A percentile compares a stretch with the other conserved stretches of the same genome.
phyloP scores from a whole-genome alignment of 176 grass and related monocot genomes.

The Musa beccarii region DNA sequence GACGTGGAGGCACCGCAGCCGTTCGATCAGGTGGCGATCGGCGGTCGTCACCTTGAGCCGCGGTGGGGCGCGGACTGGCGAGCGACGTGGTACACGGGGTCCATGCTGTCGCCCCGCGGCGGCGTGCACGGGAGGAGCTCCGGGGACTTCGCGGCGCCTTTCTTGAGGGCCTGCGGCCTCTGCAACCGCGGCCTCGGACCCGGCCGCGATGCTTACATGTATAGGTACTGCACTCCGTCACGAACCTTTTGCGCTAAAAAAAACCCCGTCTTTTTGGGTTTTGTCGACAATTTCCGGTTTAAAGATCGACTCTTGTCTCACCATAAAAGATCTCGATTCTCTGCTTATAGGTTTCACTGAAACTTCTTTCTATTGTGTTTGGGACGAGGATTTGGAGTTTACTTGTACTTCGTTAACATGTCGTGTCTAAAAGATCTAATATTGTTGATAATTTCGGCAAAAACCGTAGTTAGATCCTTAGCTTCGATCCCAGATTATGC shows the following conservation, averaged over 20 bases:
- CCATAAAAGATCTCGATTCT: too few relatives aligned
- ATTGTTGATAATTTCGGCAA: too few relatives aligned
- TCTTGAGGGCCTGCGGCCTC: conserved; percentile 73
- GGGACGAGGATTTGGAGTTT: too few relatives aligned
- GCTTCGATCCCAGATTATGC: too few relatives aligned
- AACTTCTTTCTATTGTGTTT: too few relatives aligned
- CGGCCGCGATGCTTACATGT: conserved; percentile 84
- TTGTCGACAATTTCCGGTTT: neutral
- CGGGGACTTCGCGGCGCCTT: conserved; percentile 36
- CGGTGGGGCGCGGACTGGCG: conserved; percentile 47
- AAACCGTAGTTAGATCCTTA: too few relatives aligned
- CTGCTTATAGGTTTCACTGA: too few relatives aligned
- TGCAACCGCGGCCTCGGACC: conserved; percentile 76
- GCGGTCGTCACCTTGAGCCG: neutral
- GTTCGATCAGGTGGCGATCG: conserved; percentile 4
- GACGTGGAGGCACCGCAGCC: conserved; percentile 24
- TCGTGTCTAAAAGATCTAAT: too few relatives aligned
- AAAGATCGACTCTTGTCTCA: neutral
- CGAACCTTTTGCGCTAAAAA: neutral
- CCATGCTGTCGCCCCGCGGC: conserved; percentile 10
- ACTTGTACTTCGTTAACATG: too few relatives aligned
- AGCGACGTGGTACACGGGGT: conserved; percentile 28
- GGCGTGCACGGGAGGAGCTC: conserved; percentile 30
- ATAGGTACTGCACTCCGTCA: conserved; percentile 40
- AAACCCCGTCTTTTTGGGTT: neutral